Evolutionary conservation across 257 asterid species (phyloP), one percentile per base, ranked within the genome.

Genomic region (Thymus mandschuricus): DNA sequence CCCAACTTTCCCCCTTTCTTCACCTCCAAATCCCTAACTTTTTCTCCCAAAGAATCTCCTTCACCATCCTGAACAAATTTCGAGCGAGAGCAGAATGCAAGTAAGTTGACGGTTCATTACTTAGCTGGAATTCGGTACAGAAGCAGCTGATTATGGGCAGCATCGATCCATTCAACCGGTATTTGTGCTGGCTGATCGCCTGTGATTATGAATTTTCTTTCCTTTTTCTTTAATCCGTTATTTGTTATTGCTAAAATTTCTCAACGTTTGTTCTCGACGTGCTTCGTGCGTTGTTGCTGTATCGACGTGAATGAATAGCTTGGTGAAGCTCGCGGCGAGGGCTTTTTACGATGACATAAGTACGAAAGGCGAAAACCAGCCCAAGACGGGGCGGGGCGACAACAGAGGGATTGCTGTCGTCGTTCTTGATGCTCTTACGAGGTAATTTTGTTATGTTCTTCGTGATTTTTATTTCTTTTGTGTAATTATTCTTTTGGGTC

Each of bases 391-490:
- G 12, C 82, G 98, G 57, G 83, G 96, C 62, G 99, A 95, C 72
- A 89, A 95, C 75, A 82, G 96, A 64, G 99, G 99, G 68, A 86
- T 92, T 75, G 95, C 95, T 8, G 99, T 95, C 5, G 98, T 95
- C 21, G 76, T 95, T 77, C 92, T 92, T 41, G 99, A 95, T 78
- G 98, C 98, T 54, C 96, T 95, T 57, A 95, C 98, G 21, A 84
- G 96, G 98, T 89, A 77, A 64, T 52, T 60, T 45, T n/a, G n/a
- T 6, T 46, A 54, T 44, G n/a, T 8, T n/a, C 2, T 35, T 29
- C 41, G 10, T 30, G 31, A 41, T n/a, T 27, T 31, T 50, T 44
- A 10, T 67, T 30, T 57, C 8, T 40, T 65, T 21, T 31, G 54
- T 21, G 6, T 34, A 34, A 34, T 1, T n/a, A n/a, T n/a, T n/a